Base-by-base conservation (phyloP, 75 land plant species). In the Pinus albicaulis region DNA sequence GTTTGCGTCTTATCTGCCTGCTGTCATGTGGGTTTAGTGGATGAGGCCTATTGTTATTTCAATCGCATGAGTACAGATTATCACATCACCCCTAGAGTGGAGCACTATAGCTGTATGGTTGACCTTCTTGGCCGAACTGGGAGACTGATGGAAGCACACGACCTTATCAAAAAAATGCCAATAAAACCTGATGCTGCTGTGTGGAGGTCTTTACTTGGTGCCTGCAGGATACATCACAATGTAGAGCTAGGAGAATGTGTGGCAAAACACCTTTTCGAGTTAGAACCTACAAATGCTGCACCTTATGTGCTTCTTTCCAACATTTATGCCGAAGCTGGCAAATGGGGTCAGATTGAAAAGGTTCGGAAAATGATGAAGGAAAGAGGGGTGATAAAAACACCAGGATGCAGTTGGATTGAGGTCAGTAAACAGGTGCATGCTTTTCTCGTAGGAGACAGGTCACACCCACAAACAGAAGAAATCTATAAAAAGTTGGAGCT, bases 1-100 rank as follows among this genome's bases (percentile, higher is more conserved):
- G 80, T 89, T 28, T 78, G 83, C 23, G 78, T 79, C 16, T 41
- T 92, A 5, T 82, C 90, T n/a, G 91, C 91, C 0, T 92, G 92
- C 74, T 85, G 87, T 77, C 90, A 89, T 82, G 89, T 82, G 8
- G 93, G 89, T 1, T 55, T 92, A 57, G 83, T 92, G 22, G 80
- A 87, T 17, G 89, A 94, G 28, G 94, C 92, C 6, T 72, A 80
- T 76, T 71, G 66, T 26, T 80, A 81, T 36, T 92, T 90, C 44
- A 71, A 82, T 61, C 76, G 71, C 12, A 82, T 90, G 84, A 78
- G 55, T 61, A 61, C 66, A 34, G 71, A 80, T 20, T 62, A 82
- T 70, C 31, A 24, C 31, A 57, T 77, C 23, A 71, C 75, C 16
- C 79, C 79, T 23, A 77, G 31, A 22, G 24, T 77, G 22, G 79